Conservation (phyloP, 768 basidiomycete genomes). For the Leccinum sublutescens region DNA sequence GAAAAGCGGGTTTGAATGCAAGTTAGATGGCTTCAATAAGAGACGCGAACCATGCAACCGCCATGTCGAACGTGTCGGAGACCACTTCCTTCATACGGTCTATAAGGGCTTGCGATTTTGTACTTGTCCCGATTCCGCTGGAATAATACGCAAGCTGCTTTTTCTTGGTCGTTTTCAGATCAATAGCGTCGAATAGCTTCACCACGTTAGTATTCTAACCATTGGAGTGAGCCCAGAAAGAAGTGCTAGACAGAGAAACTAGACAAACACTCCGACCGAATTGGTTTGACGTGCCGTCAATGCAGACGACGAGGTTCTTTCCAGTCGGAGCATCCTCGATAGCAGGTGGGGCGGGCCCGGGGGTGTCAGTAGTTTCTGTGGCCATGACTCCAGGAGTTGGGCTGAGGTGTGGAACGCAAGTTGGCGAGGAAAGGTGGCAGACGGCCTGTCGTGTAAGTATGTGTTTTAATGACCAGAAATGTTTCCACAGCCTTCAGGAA, state of each 20-base stretch:
- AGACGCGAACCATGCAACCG: not conserved
- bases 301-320: conserved; percentile 5
- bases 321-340: not conserved
- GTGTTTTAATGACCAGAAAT: too few species aligned
- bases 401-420: not conserved
- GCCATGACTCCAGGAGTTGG: not conserved
- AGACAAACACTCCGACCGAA: not conserved
- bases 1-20: not conserved
- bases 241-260: not conserved
- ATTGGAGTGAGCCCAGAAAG: not conserved
- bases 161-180: not conserved
- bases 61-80: not conserved
- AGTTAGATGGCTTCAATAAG: not conserved
- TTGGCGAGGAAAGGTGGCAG: too few species aligned
- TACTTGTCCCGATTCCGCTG: not conserved
- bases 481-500: too few species aligned
- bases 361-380: not conserved
- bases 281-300: not conserved
- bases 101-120: not conserved
- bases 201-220: not conserved
- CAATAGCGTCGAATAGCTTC: not conserved
- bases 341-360: not conserved
- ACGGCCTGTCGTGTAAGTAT: too few species aligned
- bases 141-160: not conserved
- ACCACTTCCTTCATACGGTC: not conserved